These are phyloP conservation scores for Pseudocercospora pini-densiflorae DNA, from an alignment of 2,329 filamentous ascomycete species.

Conservation along the genomic window DNA sequence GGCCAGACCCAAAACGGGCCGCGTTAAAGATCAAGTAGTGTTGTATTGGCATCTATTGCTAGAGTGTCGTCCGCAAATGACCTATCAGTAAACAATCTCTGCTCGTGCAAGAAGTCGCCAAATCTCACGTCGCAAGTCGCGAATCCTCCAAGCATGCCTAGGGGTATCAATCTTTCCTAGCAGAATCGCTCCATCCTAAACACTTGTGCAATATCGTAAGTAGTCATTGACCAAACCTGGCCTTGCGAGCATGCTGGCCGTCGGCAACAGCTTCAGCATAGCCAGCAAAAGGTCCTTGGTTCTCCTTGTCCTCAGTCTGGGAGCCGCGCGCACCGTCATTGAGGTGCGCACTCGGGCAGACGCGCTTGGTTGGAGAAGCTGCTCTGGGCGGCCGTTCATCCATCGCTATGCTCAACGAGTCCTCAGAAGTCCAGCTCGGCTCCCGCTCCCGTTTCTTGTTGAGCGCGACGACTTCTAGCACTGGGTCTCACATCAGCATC, in stretches of 20 bases:
- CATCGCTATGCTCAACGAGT: background rate
- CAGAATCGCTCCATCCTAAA: conserved; percentile 1
- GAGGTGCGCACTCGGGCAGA: background rate
- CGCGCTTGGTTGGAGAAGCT: conserved; percentile 8
- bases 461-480: conserved; percentile 29
- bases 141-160: conserved; percentile 15
- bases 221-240: background rate
- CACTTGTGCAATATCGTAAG: conserved; percentile 6
- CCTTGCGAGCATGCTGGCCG: background rate
- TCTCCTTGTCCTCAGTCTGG: background rate
- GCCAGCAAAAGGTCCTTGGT: background rate
- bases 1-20: background rate
- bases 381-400: background rate
- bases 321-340: background rate
- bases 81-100: background rate
- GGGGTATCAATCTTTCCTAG: conserved; percentile 17
- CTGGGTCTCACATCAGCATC: conserved; percentile 34
- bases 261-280: background rate
- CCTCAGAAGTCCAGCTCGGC: conserved; percentile 29
- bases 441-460: conserved; percentile 32
- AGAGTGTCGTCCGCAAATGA: background rate
- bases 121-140: conserved; percentile 15
- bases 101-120: background rate
- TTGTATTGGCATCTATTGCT: background rate
- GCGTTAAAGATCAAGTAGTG: background rate